A percentile compares a stretch with the other conserved stretches of the same genome.
Evolutionary conservation across 169 alveolate genomes (phyloP).

Genomic region (Plasmodium coatneyi): DNA sequence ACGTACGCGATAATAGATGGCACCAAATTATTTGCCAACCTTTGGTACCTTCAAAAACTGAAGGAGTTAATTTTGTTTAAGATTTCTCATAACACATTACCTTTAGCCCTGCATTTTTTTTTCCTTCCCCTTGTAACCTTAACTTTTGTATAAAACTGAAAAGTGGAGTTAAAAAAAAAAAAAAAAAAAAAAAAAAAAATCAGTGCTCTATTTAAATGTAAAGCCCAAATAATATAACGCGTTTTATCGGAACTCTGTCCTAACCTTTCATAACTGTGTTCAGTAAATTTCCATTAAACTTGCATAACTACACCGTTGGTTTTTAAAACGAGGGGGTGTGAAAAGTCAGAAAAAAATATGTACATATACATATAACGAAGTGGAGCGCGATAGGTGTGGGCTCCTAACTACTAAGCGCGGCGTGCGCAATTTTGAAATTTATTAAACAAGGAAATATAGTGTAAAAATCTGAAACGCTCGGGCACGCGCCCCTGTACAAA

Average conservation of each 20-base stretch:
- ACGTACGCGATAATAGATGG: neutral
- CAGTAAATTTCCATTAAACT: neutral
- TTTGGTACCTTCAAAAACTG: neutral
- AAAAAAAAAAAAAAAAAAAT: neutral
- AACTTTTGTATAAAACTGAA: slow-evolving; percentile 5
- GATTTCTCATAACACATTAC: neutral
- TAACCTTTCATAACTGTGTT: neutral
- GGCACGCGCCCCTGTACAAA: neutral
- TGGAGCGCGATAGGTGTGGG: neutral
- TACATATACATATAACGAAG: neutral
- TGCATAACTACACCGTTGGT: neutral
- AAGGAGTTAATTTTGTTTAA: neutral
- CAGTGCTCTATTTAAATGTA: neutral
- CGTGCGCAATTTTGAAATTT: slow-evolving; percentile 1
- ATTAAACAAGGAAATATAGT: neutral
- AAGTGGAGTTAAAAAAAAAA: neutral
- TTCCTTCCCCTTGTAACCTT: neutral
- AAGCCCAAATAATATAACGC: neutral
- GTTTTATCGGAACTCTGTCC: neutral
- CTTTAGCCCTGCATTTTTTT: slow-evolving; percentile 6
- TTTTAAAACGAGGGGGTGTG: neutral
- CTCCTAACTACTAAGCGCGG: neutral
- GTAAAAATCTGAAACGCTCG: neutral
- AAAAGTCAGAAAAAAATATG: slow-evolving; percentile 7
- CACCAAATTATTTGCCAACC: neutral